Conservation (phyloP, 306 rosid genomes). For the Vicia faba region DNA sequence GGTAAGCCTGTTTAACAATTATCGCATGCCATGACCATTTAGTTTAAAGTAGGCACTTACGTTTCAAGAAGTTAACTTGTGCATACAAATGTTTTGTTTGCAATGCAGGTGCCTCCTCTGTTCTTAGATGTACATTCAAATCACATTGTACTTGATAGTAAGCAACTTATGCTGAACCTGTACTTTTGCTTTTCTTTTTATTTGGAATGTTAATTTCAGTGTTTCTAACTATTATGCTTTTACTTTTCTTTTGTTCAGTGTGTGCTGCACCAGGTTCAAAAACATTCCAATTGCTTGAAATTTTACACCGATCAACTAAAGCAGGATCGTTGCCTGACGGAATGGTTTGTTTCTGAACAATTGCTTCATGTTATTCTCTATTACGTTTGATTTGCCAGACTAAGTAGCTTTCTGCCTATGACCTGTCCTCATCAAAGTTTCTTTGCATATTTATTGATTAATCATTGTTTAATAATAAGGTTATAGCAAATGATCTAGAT, state of each 20-base stretch:
- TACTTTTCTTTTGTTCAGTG: slow-evolving; percentile 57
- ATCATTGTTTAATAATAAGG: slow-evolving; percentile 53
- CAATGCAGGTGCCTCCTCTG: slow-evolving; percentile 82
- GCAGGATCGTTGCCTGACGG: slow-evolving; percentile 77
- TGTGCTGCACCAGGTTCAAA: slow-evolving; percentile 99
- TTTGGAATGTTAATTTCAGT: slow-evolving; percentile 6
- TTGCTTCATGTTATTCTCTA: slow-evolving; percentile 13
- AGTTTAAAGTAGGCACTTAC: slow-evolving; percentile 24
- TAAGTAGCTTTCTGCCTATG: slow-evolving; percentile 5
- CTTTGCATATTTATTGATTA: slow-evolving; percentile 33
- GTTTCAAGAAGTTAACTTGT: slow-evolving; percentile 27
- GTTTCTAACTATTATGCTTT: slow-evolving; percentile 37
- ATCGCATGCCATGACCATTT: slow-evolving; percentile 18
- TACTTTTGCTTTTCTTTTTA: slow-evolving; percentile 19
- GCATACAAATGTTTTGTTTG: slow-evolving; percentile 24
- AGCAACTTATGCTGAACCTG: slow-evolving; percentile 49
- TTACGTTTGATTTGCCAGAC: slow-evolving; percentile 31
- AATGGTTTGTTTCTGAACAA: slow-evolving; percentile 61
- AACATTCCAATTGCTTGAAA: slow-evolving; percentile 96
- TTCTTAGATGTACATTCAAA: slow-evolving; percentile 80
- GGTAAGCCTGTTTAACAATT: slow-evolving; percentile 59
- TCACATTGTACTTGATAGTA: slow-evolving; percentile 90
- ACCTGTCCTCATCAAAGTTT: slow-evolving; percentile 28
- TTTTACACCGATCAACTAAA: slow-evolving; percentile 65
- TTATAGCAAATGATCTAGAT: slow-evolving; percentile 94